These are phyloP conservation scores for Lentinus brumalis DNA, from an alignment of 768 basidiomycete genomes.

Conservation along the genomic window DNA sequence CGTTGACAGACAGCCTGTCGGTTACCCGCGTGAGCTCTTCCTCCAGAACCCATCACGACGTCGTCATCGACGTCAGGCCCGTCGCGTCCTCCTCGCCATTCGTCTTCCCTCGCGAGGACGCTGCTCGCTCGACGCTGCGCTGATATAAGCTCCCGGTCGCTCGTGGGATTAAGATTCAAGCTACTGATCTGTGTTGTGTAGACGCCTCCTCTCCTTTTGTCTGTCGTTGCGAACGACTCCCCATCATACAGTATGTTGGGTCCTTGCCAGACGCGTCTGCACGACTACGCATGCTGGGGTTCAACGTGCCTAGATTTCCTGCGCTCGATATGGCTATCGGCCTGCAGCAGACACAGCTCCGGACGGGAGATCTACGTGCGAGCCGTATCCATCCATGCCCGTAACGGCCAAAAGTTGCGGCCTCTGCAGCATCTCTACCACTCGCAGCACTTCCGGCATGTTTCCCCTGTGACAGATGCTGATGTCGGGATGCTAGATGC, in stretches of 20 bases:
- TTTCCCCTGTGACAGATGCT: conserved; percentile 19
- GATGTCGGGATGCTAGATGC: conserved; percentile 8
- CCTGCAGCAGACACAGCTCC: background rate
- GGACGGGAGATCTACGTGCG: conserved; percentile 8
- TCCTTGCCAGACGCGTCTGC: background rate
- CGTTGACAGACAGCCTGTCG: conserved; percentile 7
- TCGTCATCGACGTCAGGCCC: conserved; percentile 12
- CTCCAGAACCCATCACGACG: conserved; percentile 4
- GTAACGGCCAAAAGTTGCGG: conserved; percentile 15
- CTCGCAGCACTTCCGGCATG: conserved; percentile 14
- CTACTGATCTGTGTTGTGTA: background rate
- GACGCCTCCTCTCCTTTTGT: background rate
- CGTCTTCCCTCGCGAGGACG: background rate
- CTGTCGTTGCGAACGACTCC: background rate
- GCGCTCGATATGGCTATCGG: background rate
- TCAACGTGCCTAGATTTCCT: background rate
- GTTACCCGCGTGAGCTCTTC: background rate
- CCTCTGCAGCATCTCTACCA: background rate
- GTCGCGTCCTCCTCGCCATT: background rate
- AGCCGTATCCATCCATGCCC: conserved; percentile 14
- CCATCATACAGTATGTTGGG: background rate
- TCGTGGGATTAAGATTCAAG: background rate
- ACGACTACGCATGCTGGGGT: background rate
- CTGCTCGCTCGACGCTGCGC: background rate
- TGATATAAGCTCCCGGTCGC: conserved; percentile 1